These are phyloP conservation scores for Trichoderma atrobrunneum DNA, from an alignment of 2,329 filamentous ascomycete species.

Conservation along the genomic window DNA sequence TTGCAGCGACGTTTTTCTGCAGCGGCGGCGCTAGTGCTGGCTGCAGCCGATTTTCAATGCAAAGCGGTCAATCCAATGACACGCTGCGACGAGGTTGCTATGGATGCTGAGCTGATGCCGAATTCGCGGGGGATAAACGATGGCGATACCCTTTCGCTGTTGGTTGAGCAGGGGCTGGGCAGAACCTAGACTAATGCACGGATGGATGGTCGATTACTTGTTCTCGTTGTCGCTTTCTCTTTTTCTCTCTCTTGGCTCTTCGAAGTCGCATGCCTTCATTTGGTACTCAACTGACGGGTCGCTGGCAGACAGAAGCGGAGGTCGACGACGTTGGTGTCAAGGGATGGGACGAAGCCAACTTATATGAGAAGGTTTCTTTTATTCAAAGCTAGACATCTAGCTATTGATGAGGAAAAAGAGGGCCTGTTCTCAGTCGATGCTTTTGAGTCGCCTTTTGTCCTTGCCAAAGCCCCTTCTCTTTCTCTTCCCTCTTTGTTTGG, in stretches of 20 bases:
- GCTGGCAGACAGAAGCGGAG: background rate
- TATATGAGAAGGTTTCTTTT: background rate
- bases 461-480: background rate
- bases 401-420: constrained; percentile 13
- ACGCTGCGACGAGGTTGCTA: background rate
- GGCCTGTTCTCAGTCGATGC: background rate
- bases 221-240: background rate
- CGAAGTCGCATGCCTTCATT: background rate
- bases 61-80: background rate
- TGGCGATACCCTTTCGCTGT: background rate
- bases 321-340: background rate
- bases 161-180: background rate
- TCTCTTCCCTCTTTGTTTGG: background rate
- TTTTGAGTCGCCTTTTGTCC: background rate
- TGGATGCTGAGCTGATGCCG: background rate
- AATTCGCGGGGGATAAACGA: background rate
- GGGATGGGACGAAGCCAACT: background rate
- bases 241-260: background rate
- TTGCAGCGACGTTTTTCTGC: background rate
- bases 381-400: constrained; percentile 22
- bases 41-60: background rate
- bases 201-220: background rate
- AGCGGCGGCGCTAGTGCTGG: background rate
- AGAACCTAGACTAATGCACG: background rate
- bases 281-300: background rate